Evolutionary conservation across 2,329 filamentous ascomycete genomes (phyloP), one percentile per base, ranked within the genome.

Genomic region (Colletotrichum tanaceti): DNA sequence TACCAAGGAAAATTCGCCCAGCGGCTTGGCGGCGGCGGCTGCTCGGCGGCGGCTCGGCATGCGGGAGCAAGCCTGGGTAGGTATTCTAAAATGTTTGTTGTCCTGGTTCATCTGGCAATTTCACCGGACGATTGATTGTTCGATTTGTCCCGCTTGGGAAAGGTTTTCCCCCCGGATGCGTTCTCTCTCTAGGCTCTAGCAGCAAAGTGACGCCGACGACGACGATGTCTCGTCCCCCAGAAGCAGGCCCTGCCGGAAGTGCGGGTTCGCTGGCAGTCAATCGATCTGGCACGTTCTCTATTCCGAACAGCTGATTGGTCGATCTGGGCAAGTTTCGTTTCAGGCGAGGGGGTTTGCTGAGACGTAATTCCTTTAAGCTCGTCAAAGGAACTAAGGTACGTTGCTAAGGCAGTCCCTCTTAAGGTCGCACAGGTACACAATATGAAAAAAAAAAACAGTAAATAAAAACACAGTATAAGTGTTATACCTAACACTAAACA

Each of bases 261-360:
- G 59, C 70, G 70, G 70, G 58, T 71, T 71, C n/a, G 50, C 67
- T 64, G 53, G 53, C 35, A 70, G 67, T 66, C 70, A 71, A 71
- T 71, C 55, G 63, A 68, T 63, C 70, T 66, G 61, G 70, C 70
- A 71, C 70, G 70, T 71, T 71, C 63, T 54, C 46, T 24, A 16
- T 57, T 43, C 6, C 20, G 20, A 13, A 35, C 4, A 14, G 13
- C 20, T 63, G 54, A 71, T 71, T 71, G 70, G 70, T n/a, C 22
- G 13, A 69, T 66, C 55, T 57, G 16, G 2, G 28, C 52, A 64
- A 32, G 11, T 64, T 22, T 53, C 13, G 57, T 46, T 58, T 44
- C 47, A 54, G 28, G 35, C 47, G 54, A 46, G 4, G 35, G 18
- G 44, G 41, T 28, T 22, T 54, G 22, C 38, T 64, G 63, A 44